These are phyloP conservation scores for Rhizopogon vulgaris DNA, from an alignment of 768 basidiomycete genomes.

Conservation along the genomic window DNA sequence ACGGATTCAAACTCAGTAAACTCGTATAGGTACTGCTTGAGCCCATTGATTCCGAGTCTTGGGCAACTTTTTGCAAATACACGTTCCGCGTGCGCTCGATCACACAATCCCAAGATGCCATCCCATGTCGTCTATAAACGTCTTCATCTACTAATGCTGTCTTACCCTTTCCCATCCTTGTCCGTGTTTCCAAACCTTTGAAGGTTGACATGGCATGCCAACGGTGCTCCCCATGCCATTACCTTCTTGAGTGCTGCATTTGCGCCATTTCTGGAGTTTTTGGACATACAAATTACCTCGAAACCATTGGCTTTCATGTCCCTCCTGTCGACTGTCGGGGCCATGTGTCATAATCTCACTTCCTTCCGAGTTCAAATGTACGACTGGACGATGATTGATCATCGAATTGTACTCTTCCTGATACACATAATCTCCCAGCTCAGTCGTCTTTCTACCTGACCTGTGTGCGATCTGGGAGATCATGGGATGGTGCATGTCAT, in stretches of 20 bases:
- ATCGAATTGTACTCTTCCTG: not conserved
- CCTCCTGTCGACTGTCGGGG: constrained; percentile 15
- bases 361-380: constrained; percentile 8
- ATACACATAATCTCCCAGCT: not conserved
- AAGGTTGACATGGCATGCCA: constrained; percentile 18
- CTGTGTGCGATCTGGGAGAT: not conserved
- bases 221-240: constrained; percentile 10
- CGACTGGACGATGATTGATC: not conserved
- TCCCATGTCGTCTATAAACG: constrained; percentile 6
- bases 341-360: constrained; percentile 20
- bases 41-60: constrained; percentile 6
- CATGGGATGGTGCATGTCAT: not conserved
- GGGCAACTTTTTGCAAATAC: constrained; percentile 19
- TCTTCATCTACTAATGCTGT: constrained; percentile 8
- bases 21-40: not conserved
- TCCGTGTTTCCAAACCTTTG: constrained; percentile 22
- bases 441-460: not conserved
- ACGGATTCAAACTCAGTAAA: not conserved
- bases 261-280: constrained; percentile 14
- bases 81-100: constrained; percentile 18
- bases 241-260: constrained; percentile 21
- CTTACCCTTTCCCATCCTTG: constrained; percentile 8
- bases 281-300: constrained; percentile 5
- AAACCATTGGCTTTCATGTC: constrained; percentile 3
- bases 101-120: constrained; percentile 12